Evolutionary conservation across 192 early-diverging fungal species (phyloP).

Genomic region (Funneliformis mosseae): DNA sequence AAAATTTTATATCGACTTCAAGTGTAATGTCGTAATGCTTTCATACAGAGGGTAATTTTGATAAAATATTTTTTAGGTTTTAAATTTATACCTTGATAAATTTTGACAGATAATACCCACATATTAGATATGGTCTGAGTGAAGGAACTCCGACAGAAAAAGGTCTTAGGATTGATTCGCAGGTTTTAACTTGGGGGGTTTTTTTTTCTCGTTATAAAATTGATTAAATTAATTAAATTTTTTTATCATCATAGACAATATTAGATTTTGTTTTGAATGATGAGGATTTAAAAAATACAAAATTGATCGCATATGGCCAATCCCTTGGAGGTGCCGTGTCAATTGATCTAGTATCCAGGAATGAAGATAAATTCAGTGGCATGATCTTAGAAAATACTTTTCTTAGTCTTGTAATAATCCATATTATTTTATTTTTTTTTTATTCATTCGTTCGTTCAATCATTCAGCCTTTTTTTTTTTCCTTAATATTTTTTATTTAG

Average conservation of each 20-base stretch:
- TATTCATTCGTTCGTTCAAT: not conserved
- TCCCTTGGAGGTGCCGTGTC: constrained; percentile 97
- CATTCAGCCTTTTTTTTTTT: not conserved
- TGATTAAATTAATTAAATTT: not conserved
- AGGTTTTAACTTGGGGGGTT: constrained; percentile 46
- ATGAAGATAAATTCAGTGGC: constrained; percentile 76
- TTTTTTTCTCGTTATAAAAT: not conserved
- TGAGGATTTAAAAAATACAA: constrained; percentile 69
- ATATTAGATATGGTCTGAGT: constrained; percentile 77
- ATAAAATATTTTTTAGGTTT: not conserved
- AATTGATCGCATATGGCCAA: constrained; percentile 91
- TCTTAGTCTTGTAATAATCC: constrained; percentile 76
- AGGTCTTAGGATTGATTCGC: constrained; percentile 86
- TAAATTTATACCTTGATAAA: not conserved
- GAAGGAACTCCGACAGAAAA: constrained; percentile 86
- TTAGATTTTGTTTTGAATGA: constrained; percentile 84
- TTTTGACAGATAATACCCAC: not conserved
- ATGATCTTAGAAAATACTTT: constrained; percentile 96
- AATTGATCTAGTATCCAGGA: constrained; percentile 78
- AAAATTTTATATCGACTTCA: constrained; percentile 62
- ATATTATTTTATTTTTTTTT: too few relatives aligned
- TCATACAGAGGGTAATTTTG: constrained; percentile 89
- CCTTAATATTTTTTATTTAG: constrained; percentile 38
- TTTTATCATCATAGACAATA: constrained; percentile 56
- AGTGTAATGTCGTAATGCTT: constrained; percentile 92